phyloP scores from a whole-genome alignment of 2,329 filamentous ascomycete species.

The Diplodia intermedia region DNA sequence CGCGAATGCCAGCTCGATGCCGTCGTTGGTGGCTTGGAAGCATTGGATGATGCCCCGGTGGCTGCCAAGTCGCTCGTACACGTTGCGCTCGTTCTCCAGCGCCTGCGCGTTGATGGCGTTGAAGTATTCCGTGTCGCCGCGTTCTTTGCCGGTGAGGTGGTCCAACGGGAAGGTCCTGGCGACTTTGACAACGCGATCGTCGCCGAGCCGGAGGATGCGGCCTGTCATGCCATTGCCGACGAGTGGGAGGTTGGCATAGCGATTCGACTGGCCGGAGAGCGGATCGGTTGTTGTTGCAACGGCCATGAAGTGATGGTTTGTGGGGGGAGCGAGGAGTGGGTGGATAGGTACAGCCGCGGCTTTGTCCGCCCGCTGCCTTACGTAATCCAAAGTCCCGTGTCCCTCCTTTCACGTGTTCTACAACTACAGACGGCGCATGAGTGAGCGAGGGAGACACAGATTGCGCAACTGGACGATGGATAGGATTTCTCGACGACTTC shows the following conservation, averaged over 20 bases:
- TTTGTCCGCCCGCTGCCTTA: no score
- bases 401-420: no score
- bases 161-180: background rate
- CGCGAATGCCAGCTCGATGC: conserved; percentile 1
- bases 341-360: no score
- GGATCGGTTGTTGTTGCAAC: no score
- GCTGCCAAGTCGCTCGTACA: background rate
- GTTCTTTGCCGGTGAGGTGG: background rate
- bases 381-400: no score
- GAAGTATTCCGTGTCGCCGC: background rate
- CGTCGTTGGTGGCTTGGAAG: background rate
- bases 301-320: no score
- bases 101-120: background rate
- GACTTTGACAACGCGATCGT: conserved; percentile 4
- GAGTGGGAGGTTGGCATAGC: background rate
- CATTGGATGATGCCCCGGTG: background rate
- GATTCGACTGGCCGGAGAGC: background rate
- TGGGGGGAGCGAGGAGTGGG: no score
- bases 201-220: background rate
- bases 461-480: no score
- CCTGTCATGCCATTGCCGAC: background rate
- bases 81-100: background rate
- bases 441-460: no score
- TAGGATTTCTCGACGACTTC: no score
- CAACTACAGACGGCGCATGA: no score